Base-by-base conservation (phyloP, 495 filamentous ascomycete species). In the Parathielavia appendiculata region DNA sequence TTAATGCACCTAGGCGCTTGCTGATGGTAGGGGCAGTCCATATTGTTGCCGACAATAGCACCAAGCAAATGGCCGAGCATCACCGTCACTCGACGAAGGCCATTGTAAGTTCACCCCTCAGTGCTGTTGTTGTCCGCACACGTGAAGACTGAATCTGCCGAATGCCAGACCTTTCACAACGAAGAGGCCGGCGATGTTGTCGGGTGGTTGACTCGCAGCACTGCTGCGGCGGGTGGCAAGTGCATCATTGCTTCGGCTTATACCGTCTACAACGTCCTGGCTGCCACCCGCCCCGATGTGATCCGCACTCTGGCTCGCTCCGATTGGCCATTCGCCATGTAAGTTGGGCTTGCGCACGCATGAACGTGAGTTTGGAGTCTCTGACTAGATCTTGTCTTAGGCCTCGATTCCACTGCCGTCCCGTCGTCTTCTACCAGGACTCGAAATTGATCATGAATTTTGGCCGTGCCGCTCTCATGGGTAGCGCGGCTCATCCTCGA, bases 171-270 rank as follows among this genome's bases (percentile, higher is more conserved):
- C 34, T 91, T 91, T 64, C 89, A 91, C 64, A 91, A 86, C 16
- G 88, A 91, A 68, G 77, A 80, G 54, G 79, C 83, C 0, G 75
- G 77, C 36, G 88, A 91, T 65, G 79, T 91, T 30, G 71, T 91
- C 34, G 81, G 84, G 35, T 79, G 89, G 59, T 75, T 87, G 48
- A 79, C 78, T 4, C 76, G 81, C 30, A 75, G 73, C 63, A 77
- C 75, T 38, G 82, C 84, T 23, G 70, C 75, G 19, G 62, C 75
- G 16, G 84, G 84, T 51, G 84, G 84, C 59, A 78, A 79, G 54
- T 83, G 81, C 59, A 78, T 80, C 63, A 73, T 87, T 50, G 76
- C 85, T n/a, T 84, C 82, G 12, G 74, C 76, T 11, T 80, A 80
- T 66, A 77, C 75, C 4, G 70, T 87, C 51, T 87, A 88, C 72